A percentile compares a stretch with the other conserved stretches of the same genome.
phyloP scores from a whole-genome alignment of 192 early-diverging fungal species.

The Funneliformis geosporum region DNA sequence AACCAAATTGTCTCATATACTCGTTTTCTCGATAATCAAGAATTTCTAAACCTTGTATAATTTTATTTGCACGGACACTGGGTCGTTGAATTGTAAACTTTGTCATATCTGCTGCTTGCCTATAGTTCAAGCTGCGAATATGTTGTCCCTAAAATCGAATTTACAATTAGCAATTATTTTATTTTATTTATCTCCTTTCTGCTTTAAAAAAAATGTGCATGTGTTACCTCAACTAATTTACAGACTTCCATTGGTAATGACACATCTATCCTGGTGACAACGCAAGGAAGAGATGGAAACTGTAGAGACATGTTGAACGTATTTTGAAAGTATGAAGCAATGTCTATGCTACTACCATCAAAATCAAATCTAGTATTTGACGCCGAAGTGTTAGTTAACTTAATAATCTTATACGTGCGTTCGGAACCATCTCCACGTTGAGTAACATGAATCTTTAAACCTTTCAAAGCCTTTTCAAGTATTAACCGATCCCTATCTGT shows the following conservation, averaged over 20 bases:
- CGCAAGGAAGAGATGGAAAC: constrained; percentile 81
- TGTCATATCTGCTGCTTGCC: constrained; percentile 86
- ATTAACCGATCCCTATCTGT: constrained; percentile 43
- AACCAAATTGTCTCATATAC: constrained; percentile 72
- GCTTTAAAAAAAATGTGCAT: neutral
- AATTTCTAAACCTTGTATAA: constrained; percentile 66
- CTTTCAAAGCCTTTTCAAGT: constrained; percentile 54
- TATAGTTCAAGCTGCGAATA: constrained; percentile 67
- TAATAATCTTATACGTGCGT: constrained; percentile 70
- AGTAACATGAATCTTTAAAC: constrained; percentile 52
- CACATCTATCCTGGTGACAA: too few species aligned
- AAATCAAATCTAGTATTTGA: constrained; percentile 70
- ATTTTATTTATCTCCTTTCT: constrained; percentile 56
- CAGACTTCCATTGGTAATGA: constrained; percentile 95
- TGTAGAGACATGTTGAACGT: constrained; percentile 70
- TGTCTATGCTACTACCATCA: constrained; percentile 59
- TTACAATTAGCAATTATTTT: constrained; percentile 53
- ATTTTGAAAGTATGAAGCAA: constrained; percentile 76
- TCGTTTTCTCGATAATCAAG: constrained; percentile 68
- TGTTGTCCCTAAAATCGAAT: constrained; percentile 69
- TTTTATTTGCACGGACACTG: constrained; percentile 75
- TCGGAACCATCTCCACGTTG: constrained; percentile 60
- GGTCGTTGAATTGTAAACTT: constrained; percentile 79
- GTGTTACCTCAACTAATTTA: constrained; percentile 54
- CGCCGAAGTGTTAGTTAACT: constrained; percentile 67